These are phyloP conservation scores for Amanita subjunquillea DNA, from an alignment of 768 basidiomycete genomes.

Conservation along the genomic window DNA sequence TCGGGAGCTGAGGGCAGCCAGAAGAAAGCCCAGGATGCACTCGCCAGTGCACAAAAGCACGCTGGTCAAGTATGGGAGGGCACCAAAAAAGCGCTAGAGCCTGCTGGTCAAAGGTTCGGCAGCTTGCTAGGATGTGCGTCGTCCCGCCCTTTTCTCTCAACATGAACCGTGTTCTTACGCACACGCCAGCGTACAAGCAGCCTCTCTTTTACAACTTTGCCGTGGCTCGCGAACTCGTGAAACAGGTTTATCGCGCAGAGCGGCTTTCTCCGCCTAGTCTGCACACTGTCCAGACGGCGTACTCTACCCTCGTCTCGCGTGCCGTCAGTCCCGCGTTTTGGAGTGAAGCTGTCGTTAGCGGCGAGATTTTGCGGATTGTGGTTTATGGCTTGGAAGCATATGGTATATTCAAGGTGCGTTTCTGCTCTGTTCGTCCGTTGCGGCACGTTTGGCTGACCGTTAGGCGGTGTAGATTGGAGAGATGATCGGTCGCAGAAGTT, in stretches of 20 bases:
- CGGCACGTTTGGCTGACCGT: not conserved
- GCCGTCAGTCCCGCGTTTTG: constrained; percentile 50
- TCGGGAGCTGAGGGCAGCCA: constrained; percentile 38
- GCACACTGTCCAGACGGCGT: constrained; percentile 43
- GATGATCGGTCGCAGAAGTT: constrained; percentile 70
- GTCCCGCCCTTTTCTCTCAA: not conserved
- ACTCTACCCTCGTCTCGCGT: constrained; percentile 54
- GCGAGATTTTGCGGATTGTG: constrained; percentile 58
- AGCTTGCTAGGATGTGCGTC: constrained; percentile 39
- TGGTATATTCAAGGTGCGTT: constrained; percentile 74
- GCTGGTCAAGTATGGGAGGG: constrained; percentile 43
- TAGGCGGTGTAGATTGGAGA: constrained; percentile 61
- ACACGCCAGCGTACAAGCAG: constrained; percentile 53
- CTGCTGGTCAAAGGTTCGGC: constrained; percentile 41
- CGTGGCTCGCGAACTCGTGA: constrained; percentile 65
- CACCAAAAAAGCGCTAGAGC: constrained; percentile 36
- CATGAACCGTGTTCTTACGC: not conserved
- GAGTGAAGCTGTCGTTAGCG: constrained; percentile 46
- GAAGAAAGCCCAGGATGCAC: constrained; percentile 64
- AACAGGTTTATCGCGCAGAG: constrained; percentile 67
- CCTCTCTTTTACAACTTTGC: constrained; percentile 72
- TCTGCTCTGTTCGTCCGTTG: not conserved
- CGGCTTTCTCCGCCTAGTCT: constrained; percentile 62
- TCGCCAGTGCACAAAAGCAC: constrained; percentile 46
- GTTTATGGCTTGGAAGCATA: constrained; percentile 83